Percentiles rank a stretch among this genome's conserved stretches.
Conservation (phyloP, 116 monocot genomes). For the Iris pallida region DNA sequence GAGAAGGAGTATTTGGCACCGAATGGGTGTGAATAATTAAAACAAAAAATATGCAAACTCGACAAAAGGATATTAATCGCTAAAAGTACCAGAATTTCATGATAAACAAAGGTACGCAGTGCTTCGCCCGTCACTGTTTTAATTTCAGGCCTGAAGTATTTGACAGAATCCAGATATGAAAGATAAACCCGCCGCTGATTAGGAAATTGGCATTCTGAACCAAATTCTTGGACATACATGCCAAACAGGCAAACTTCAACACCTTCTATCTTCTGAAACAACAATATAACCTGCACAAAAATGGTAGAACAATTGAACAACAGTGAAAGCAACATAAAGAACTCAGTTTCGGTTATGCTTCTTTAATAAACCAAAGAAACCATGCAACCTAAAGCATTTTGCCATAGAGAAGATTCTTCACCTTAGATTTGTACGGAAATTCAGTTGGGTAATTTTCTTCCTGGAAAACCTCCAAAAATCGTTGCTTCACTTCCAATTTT, state of each 20-base stretch:
- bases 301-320: background rate
- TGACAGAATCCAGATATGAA: constrained; percentile 94
- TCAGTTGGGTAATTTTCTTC: constrained; percentile 93
- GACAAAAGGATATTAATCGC: background rate
- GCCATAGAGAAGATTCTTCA: constrained; percentile 12
- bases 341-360: background rate
- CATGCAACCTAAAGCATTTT: background rate
- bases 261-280: constrained; percentile 99
- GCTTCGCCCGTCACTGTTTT: constrained; percentile 84
- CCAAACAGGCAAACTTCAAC: constrained; percentile 97
- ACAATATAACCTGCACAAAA: constrained; percentile 66
- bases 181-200: constrained; percentile 90
- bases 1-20: background rate
- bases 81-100: constrained; percentile 82
- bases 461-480: constrained; percentile 88
- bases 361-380: background rate
- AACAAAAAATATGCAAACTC: background rate
- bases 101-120: constrained; percentile 93
- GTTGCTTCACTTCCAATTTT: constrained; percentile 88
- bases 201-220: constrained; percentile 81
- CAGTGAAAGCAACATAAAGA: background rate
- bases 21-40: background rate
- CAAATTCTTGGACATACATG: constrained; percentile 99
- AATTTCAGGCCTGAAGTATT: constrained; percentile 92
- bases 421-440: constrained; percentile 92